These are phyloP conservation scores for Elymus sibiricus DNA, from an alignment of 176 grass and related monocot species.

Conservation along the genomic window DNA sequence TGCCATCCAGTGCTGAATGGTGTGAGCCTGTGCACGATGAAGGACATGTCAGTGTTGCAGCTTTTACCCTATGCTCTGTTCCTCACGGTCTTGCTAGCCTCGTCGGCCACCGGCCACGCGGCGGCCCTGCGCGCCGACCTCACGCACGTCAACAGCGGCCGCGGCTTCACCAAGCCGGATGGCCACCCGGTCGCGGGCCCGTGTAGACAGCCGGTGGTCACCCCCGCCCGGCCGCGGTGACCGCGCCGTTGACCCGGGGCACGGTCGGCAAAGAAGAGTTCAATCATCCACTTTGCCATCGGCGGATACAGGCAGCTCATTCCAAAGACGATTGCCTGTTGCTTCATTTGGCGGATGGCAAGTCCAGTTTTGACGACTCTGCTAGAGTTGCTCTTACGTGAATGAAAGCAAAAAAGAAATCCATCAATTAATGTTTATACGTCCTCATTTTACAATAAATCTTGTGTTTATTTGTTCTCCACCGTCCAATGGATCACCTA, in stretches of 20 bases:
- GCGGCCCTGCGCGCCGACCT: conserved; percentile 33
- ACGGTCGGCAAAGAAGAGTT: conserved; percentile 20
- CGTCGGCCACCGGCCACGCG: background rate
- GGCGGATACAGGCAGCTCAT: too few species aligned
- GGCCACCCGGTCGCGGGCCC: conserved; percentile 25
- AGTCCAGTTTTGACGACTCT: too few species aligned
- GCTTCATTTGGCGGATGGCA: too few species aligned
- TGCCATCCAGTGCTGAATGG: too few species aligned
- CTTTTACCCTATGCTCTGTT: conserved; percentile 4
- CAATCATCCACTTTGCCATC: conserved; percentile 44
- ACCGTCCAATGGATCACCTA: too few species aligned
- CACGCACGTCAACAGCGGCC: conserved; percentile 43
- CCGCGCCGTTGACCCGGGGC: background rate
- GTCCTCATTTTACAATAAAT: too few species aligned
- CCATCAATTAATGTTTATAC: too few species aligned
- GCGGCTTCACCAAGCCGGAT: conserved; percentile 47
- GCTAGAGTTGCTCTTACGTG: too few species aligned
- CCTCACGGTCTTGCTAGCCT: background rate
- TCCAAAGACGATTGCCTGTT: too few species aligned
- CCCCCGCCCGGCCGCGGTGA: background rate
- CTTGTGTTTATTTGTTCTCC: too few species aligned
- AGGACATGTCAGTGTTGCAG: background rate
- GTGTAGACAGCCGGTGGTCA: conserved; percentile 7
- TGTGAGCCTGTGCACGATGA: background rate
- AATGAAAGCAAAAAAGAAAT: too few species aligned